Percentiles rank a stretch among this genome's conserved stretches.
phyloP scores from a whole-genome alignment of 192 early-diverging fungal genomes.

The Coemansia sp. region DNA sequence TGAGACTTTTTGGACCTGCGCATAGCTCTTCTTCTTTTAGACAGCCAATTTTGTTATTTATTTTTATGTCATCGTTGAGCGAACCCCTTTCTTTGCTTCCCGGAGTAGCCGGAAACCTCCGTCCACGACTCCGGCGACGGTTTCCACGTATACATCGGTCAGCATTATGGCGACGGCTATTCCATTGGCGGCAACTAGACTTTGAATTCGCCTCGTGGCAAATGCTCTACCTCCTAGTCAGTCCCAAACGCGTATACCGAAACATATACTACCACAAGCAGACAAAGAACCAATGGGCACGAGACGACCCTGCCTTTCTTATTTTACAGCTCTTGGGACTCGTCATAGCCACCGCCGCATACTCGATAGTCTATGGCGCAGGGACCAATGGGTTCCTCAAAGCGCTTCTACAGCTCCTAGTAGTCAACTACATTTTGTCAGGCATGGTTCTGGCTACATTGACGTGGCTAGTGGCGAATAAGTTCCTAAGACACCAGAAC shows the following conservation, averaged over 20 bases:
- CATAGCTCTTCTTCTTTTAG: background rate
- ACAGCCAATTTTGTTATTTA: background rate
- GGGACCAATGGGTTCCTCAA: conserved; percentile 32
- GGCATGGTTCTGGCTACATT: conserved; percentile 29
- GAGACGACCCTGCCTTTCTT: conserved; percentile 96
- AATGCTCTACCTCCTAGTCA: conserved; percentile 51
- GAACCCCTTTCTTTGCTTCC: conserved; percentile 37
- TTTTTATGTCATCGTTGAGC: conserved; percentile 16
- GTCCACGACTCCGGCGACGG: conserved; percentile 28
- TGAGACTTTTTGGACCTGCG: no score
- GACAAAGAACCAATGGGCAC: conserved; percentile 97
- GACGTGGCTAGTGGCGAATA: conserved; percentile 68
- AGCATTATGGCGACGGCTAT: conserved; percentile 47
- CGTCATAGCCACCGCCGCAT: conserved; percentile 21
- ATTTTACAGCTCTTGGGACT: conserved; percentile 71
- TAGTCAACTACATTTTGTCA: conserved; percentile 34
- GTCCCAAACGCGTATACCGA: conserved; percentile 65
- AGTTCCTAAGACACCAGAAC: conserved; percentile 74
- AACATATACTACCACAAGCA: conserved; percentile 98
- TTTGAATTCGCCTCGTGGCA: conserved; percentile 55
- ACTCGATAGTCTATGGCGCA: conserved; percentile 43
- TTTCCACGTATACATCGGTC: conserved; percentile 45
- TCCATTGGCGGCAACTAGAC: conserved; percentile 51
- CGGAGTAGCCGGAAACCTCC: conserved; percentile 16
- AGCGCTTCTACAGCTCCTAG: conserved; percentile 42